A percentile compares a stretch with the other conserved stretches of the same genome.
phyloP scores from a whole-genome alignment of 768 basidiomycete genomes.

The Trametes punicea region DNA sequence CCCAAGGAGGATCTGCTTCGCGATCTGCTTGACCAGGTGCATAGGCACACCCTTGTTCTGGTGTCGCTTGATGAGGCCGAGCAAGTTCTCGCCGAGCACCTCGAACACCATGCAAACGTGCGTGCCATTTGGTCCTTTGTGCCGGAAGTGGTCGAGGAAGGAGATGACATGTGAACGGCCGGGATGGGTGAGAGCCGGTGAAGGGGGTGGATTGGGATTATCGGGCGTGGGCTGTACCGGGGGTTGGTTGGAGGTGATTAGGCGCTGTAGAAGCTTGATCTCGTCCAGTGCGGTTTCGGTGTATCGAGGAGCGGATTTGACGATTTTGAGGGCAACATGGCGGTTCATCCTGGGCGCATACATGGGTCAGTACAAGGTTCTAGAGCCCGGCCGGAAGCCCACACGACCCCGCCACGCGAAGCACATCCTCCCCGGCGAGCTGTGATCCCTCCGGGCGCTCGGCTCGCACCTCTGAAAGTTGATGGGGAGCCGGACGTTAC shows the following conservation, averaged over 20 bases:
- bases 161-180: conserved; percentile 94
- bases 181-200: conserved; percentile 71
- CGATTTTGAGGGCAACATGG: conserved; percentile 98
- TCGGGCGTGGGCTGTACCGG: conserved; percentile 44
- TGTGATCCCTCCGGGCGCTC: too few species aligned
- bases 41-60: conserved; percentile 98
- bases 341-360: conserved; percentile 68
- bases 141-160: conserved; percentile 95
- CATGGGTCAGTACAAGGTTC: conserved; percentile 8
- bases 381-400: not conserved
- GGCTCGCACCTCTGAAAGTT: not conserved
- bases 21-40: conserved; percentile 90
- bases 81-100: conserved; percentile 94
- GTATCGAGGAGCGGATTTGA: conserved; percentile 95
- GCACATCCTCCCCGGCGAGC: too few species aligned
- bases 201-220: conserved; percentile 49
- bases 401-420: not conserved
- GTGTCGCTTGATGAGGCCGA: conserved; percentile 95
- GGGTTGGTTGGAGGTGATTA: conserved; percentile 79
- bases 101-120: conserved; percentile 99
- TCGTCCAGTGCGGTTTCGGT: conserved; percentile 98
- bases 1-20: conserved; percentile 92
- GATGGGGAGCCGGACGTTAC: not conserved
- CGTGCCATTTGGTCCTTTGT: conserved; percentile 93
- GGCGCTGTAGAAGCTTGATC: conserved; percentile 94